Conservation (phyloP, 1,284 basidiomycete species). For the Neonothopanus nambi region DNA sequence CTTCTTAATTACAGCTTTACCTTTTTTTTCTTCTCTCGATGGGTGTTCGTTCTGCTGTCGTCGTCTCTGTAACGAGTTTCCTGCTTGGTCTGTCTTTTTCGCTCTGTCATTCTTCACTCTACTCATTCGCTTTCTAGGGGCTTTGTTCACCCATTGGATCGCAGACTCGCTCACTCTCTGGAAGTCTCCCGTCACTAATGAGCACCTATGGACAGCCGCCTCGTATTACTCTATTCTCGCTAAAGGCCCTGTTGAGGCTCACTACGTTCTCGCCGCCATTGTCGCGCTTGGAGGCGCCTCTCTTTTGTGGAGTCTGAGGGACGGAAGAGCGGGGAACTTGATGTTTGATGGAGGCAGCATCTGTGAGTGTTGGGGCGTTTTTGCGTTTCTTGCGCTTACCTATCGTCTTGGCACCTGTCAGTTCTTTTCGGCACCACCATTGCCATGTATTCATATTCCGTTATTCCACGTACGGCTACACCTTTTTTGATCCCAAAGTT, state of each 20-base stretch:
- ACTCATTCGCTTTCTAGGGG: slow-evolving; percentile 44
- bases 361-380: slow-evolving; percentile 56
- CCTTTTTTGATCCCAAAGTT: slow-evolving; percentile 9
- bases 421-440: slow-evolving; percentile 73
- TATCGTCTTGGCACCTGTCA: slow-evolving; percentile 27
- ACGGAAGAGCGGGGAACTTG: slow-evolving; percentile 75
- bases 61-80: slow-evolving; percentile 75
- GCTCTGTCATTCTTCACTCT: background rate
- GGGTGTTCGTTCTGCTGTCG: slow-evolving; percentile 69
- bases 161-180: slow-evolving; percentile 82
- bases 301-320: slow-evolving; percentile 73
- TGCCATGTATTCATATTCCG: slow-evolving; percentile 68
- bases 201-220: slow-evolving; percentile 76
- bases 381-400: slow-evolving; percentile 8
- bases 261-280: slow-evolving; percentile 55
- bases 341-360: slow-evolving; percentile 88
- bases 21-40: slow-evolving; percentile 30
- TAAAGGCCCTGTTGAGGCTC: slow-evolving; percentile 54
- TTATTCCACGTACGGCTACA: slow-evolving; percentile 66
- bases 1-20: slow-evolving; percentile 4
- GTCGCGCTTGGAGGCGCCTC: slow-evolving; percentile 60
- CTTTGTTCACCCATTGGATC: slow-evolving; percentile 84
- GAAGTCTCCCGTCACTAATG: slow-evolving; percentile 79
- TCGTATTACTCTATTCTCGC: slow-evolving; percentile 76
- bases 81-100: slow-evolving; percentile 61